Conservation (phyloP, 768 basidiomycete species). For the Mycena galopus region DNA sequence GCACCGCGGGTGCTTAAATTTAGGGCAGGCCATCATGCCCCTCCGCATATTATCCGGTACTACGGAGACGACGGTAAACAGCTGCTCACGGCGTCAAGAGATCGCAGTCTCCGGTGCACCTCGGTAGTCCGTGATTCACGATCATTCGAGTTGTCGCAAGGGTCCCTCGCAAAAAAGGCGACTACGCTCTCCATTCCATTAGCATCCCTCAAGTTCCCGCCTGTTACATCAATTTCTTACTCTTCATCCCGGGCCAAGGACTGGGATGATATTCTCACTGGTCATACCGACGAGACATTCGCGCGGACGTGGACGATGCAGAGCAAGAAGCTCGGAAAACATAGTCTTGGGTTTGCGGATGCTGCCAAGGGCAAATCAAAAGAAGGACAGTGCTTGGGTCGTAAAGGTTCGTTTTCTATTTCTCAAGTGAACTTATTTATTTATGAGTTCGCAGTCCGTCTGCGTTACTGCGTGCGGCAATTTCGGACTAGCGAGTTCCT, state of each 20-base stretch:
- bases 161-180: constrained; percentile 88
- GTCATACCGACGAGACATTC: constrained; percentile 84
- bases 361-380: constrained; percentile 63
- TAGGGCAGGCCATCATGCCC: constrained; percentile 91
- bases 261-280: constrained; percentile 98
- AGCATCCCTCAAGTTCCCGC: constrained; percentile 86
- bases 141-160: constrained; percentile 95
- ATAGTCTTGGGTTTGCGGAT: constrained; percentile 74
- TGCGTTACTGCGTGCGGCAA: constrained; percentile 96
- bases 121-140: constrained; percentile 96
- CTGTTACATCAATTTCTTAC: constrained; percentile 82
- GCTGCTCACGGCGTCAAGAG: constrained; percentile 88
- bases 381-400: constrained; percentile 60
- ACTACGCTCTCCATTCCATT: constrained; percentile 82
- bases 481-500: constrained; percentile 89
- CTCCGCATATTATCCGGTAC: constrained; percentile 92
- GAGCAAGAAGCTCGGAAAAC: constrained; percentile 85
- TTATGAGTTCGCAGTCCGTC: constrained; percentile 66
- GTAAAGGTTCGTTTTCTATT: constrained; percentile 69
- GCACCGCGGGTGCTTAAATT: constrained; percentile 91
- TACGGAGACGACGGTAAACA: constrained; percentile 99
- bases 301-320: constrained; percentile 91
- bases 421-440: not conserved
- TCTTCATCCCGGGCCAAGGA: constrained; percentile 89
- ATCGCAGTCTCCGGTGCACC: constrained; percentile 90